Base-by-base conservation (phyloP, 192 early-diverging fungal species). In the Backusella parvicylindrica region DNA sequence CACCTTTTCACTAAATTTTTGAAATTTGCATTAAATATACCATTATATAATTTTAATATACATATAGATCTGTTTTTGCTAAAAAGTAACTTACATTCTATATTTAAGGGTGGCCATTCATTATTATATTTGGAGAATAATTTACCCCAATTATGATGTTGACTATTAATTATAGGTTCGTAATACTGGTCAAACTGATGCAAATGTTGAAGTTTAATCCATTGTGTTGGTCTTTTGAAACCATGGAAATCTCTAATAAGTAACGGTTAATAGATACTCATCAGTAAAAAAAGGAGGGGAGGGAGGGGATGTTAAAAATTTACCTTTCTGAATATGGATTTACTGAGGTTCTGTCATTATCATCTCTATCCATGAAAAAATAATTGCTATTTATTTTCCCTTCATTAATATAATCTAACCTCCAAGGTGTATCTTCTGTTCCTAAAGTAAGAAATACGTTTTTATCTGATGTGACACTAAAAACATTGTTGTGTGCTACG, bases 1-100 rank as follows among this genome's bases (percentile, higher is more conserved):
- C 88, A 91, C 66, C 88, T 77, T 72, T 93, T 94, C 18, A 91
- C 88, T 87, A 38, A 49, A 3, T 21, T 32, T 7, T 47, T 1
- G 18, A 47, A 47, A 18, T 47, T 47, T 15, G 12, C 18, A 28
- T 60, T 28, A 74, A 78, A 65, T 68, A 56, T 49, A 33, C 32
- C 11, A 72, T 12, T 60, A 3, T 30, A 37, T 26, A 47, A 7
- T 47, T 47, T 47, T 18, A 4, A 47, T 47, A 7, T 47, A 18
- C 7, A 26, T 64, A 49, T 12, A 5, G 36, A 68, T 21, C 50
- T 13, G 31, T 0, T 18, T 18, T 37, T 31, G 2, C 3, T 18
- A 7, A 15, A n/a, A n/a, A 47, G n/a, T 47, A 28, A 30, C 81
- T 66, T 79, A 84, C 83, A 71, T 74, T 86, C 86, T 35, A 74